Evolutionary conservation across 2,329 filamentous ascomycete genomes (phyloP), one percentile per base, ranked within the genome.

Genomic region (Calonectria crousiana): DNA sequence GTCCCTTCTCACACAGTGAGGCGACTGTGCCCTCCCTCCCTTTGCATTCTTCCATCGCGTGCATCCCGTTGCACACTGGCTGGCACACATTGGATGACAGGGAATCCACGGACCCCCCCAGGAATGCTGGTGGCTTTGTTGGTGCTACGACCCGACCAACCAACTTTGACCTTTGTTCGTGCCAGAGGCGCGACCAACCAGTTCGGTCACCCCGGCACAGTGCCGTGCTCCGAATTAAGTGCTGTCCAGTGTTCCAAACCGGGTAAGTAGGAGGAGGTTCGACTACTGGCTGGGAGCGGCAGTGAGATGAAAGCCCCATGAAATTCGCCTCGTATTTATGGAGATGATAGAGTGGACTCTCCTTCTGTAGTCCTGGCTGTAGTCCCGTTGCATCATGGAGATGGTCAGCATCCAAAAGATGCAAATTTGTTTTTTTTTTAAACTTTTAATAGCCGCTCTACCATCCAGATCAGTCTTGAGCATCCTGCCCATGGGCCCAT

Each of bases 101-200:
- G 52, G 66, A 34, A 60, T 52, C 60, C 38, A 51, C 52, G 34
- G 52, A 38, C 52, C 52, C 11, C 52, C 11, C 23, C 38, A 69
- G 71, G 67, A 69, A 73, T 73, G 71, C 58, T 49, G 20, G 66
- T 69, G 66, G 66, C 49, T 69, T 69, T 53, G 34, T 68, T 34
- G 34, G 44, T 53, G n/a, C 56, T 34, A 34, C 34, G 62, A 38
- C 44, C 28, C 32, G 16, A 49, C 71, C 56, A 32, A 71, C 38
- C 47, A 51, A 56, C 47, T 49, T 32, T 49, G 60, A 44, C 38
- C 38, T 67, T 34, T 68, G 53, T 52, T 62, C 32, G 28, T 67
- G 51, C 71, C 41, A 52, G 49, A 69, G 67, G 34, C 32, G 26
- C 38, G 18, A 23, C 16, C 41, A 64, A 65, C 44, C 47, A 26